Percentiles rank a stretch among this genome's conserved stretches.
These are phyloP conservation scores for Carex pumila DNA, from an alignment of 176 grass and related monocot species.

Conservation along the genomic window DNA sequence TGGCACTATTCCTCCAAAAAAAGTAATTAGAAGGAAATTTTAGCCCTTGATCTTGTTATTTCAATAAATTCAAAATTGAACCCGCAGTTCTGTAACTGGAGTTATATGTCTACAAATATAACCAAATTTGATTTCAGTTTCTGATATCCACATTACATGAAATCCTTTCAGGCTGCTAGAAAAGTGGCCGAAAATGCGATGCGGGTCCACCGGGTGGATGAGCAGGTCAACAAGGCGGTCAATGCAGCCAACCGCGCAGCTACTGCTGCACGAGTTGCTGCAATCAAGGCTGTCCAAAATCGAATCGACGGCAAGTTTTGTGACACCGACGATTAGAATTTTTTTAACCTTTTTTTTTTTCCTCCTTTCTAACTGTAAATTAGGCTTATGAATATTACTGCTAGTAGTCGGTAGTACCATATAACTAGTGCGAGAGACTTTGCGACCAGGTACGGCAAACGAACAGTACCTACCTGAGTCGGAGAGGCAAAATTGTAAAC, in stretches of 20 bases:
- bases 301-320: conserved; percentile 62
- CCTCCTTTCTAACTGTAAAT: conserved; percentile 33
- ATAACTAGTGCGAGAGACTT: conserved; percentile 28
- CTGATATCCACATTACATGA: background rate
- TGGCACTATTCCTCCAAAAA: background rate
- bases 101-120: background rate
- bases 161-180: conserved; percentile 39
- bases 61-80: background rate
- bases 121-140: background rate
- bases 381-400: conserved; percentile 33
- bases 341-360: conserved; percentile 1
- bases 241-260: conserved; percentile 57
- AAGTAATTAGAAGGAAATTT: background rate
- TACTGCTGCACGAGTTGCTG: conserved; percentile 60
- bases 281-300: conserved; percentile 74
- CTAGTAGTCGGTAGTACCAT: conserved; percentile 14
- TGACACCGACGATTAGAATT: conserved; percentile 33
- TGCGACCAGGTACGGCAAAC: conserved; percentile 44
- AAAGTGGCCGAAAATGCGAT: conserved; percentile 36
- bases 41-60: background rate
- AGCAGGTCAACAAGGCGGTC: conserved; percentile 48
- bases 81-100: background rate
- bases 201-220: conserved; percentile 40
- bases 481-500: conserved; percentile 24
- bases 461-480: conserved; percentile 38